Evolutionary conservation across 164 flowering plant species (phyloP).

Genomic region (Amborella trichopoda): DNA sequence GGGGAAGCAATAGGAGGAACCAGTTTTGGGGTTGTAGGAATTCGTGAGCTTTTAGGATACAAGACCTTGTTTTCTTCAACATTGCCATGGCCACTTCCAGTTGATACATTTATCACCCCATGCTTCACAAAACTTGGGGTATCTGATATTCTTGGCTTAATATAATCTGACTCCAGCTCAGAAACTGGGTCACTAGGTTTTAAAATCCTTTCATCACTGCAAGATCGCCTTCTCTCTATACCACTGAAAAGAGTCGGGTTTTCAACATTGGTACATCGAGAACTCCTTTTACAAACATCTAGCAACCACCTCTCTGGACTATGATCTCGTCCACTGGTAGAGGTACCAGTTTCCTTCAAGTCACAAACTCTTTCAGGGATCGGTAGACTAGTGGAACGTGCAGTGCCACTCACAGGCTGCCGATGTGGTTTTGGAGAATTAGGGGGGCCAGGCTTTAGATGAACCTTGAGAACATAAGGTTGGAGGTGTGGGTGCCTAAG

Average conservation of each 20-base stretch:
- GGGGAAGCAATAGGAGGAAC: no score
- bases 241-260: constrained; percentile 14
- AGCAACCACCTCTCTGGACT: not conserved
- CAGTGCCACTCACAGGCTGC: constrained; percentile 23
- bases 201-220: constrained; percentile 46
- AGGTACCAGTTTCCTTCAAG: not conserved
- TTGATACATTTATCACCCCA: constrained; percentile 30
- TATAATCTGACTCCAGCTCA: constrained; percentile 40
- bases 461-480: constrained; percentile 54
- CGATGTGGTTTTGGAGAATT: constrained; percentile 27
- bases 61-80: constrained; percentile 24
- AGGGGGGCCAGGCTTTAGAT: constrained; percentile 49
- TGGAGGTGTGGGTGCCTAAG: constrained; percentile 80
- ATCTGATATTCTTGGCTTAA: constrained; percentile 25
- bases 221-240: constrained; percentile 37
- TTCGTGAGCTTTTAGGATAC: constrained; percentile 18
- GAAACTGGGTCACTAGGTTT: constrained; percentile 59
- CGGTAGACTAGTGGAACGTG: not conserved
- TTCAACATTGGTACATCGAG: constrained; percentile 39
- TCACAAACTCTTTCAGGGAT: not conserved
- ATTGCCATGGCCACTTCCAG: constrained; percentile 27
- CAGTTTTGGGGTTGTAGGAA: constrained; percentile 34
- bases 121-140: constrained; percentile 19
- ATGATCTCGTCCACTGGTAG: not conserved
- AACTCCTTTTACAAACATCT: constrained; percentile 19